Evolutionary conservation across 75 land plant species (phyloP).

Genomic region (Isoetes taiwanensis): DNA sequence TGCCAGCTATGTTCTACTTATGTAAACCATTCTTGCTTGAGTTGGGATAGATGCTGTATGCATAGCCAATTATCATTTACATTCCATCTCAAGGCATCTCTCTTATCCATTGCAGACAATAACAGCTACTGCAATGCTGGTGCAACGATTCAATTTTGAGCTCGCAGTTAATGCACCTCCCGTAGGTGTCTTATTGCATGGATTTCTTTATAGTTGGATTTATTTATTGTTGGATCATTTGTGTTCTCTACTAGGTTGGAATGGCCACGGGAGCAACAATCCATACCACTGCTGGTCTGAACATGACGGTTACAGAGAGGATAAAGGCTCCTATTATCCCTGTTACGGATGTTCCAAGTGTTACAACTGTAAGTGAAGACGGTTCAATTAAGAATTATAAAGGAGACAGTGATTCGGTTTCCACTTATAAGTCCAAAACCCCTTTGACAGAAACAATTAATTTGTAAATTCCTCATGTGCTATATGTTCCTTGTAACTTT

Average conservation of each 20-base stretch:
- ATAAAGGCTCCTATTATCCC: constrained; percentile 45
- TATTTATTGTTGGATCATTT: neutral
- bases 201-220: too few relatives aligned
- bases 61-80: neutral
- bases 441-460: too few relatives aligned
- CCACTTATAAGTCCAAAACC: too few relatives aligned
- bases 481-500: too few relatives aligned
- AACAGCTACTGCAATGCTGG: constrained; percentile 80
- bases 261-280: constrained; percentile 98
- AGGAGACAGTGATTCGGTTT: too few relatives aligned
- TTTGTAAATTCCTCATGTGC: too few relatives aligned
- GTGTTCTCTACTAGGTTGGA: constrained; percentile 31
- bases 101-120: constrained; percentile 38
- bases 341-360: constrained; percentile 11
- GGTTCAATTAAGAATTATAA: constrained; percentile 12
- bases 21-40: too few relatives aligned
- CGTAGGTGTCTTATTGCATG: constrained; percentile 31
- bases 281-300: constrained; percentile 78
- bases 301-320: constrained; percentile 71
- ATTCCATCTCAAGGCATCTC: neutral
- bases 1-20: neutral
- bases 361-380: constrained; percentile 10
- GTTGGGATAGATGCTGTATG: too few relatives aligned
- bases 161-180: constrained; percentile 82
- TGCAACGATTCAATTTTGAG: constrained; percentile 63